Percentiles rank a stretch among this genome's conserved stretches.
phyloP scores from a whole-genome alignment of 192 early-diverging fungal species.

The Coemansia javaensis region DNA sequence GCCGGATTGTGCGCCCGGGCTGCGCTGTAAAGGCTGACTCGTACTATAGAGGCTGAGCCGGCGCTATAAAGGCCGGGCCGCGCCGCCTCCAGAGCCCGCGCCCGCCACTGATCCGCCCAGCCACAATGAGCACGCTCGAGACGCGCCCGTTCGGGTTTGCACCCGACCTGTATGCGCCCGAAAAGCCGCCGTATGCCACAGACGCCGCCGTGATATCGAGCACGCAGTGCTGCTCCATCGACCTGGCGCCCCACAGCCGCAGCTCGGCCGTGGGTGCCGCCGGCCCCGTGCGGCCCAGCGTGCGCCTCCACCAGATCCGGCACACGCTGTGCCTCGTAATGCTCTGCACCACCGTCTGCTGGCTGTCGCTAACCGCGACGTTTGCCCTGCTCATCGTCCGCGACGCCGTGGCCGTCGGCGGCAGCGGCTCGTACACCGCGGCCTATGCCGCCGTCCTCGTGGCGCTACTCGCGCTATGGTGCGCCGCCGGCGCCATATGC shows the following conservation, averaged over 20 bases:
- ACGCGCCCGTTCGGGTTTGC: too few species aligned
- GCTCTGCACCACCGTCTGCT: slow-evolving; percentile 22
- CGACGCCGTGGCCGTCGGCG: not conserved
- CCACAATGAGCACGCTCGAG: too few species aligned
- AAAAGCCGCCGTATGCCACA: slow-evolving; percentile 1
- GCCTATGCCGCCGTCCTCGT: slow-evolving; percentile 4
- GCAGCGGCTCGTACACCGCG: not conserved
- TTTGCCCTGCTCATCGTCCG: slow-evolving; percentile 20
- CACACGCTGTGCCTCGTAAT: slow-evolving; percentile 17
- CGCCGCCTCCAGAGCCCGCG: too few species aligned
- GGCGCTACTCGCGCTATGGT: slow-evolving; percentile 5
- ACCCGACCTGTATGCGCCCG: slow-evolving; percentile 10
- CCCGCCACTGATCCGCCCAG: too few species aligned
- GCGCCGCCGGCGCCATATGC: slow-evolving; percentile 5
- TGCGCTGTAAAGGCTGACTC: too few species aligned
- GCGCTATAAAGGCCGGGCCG: too few species aligned
- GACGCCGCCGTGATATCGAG: slow-evolving; percentile 1
- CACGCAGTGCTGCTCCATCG: slow-evolving; percentile 4
- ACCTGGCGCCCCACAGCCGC: not conserved
- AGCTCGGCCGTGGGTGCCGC: too few species aligned
- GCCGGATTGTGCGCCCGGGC: too few species aligned
- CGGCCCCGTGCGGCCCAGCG: too few species aligned
- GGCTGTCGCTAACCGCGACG: slow-evolving; percentile 11
- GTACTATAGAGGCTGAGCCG: too few species aligned
- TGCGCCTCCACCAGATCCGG: slow-evolving; percentile 13